Evolutionary conservation across 1,139 yeast species (phyloP).

Genomic region (Taphrina communis): DNA sequence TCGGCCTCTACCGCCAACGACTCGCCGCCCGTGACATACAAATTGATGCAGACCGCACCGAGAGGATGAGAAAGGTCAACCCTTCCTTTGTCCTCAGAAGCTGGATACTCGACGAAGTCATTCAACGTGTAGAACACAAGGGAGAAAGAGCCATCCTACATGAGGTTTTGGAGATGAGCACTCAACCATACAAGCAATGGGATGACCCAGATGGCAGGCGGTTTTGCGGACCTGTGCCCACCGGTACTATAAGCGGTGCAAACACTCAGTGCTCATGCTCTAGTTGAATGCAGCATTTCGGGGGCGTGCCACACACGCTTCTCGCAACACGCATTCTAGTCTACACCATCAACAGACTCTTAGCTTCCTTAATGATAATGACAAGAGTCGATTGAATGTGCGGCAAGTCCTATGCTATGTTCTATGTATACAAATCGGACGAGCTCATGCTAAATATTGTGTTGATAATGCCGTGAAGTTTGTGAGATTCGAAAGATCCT

Average conservation of each 20-base stretch:
- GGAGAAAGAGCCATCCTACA: constrained; percentile 48
- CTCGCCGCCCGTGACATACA: constrained; percentile 54
- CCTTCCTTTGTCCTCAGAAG: constrained; percentile 84
- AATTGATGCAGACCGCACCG: constrained; percentile 53
- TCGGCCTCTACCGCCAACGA: constrained; percentile 54
- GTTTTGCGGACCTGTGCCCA: constrained; percentile 46
- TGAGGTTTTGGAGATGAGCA: constrained; percentile 52
- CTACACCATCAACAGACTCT: no score
- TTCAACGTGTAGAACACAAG: constrained; percentile 51
- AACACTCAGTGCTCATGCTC: constrained; percentile 45
- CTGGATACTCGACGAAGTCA: constrained; percentile 87
- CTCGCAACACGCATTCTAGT: no score
- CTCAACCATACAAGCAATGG: constrained; percentile 53
- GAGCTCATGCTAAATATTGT: constrained; percentile 24
- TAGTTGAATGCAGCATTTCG: constrained; percentile 2
- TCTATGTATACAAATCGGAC: constrained; percentile 19
- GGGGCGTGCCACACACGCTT: no score
- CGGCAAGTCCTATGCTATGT: constrained; percentile 17
- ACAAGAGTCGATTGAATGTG: constrained; percentile 3
- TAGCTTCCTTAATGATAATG: neutral
- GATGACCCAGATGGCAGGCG: constrained; percentile 48
- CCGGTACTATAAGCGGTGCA: constrained; percentile 36
- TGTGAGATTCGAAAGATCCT: constrained; percentile 3
- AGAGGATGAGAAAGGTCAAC: constrained; percentile 60
- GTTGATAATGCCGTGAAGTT: neutral